Evolutionary conservation across 371 early-diverging fungal species (phyloP), one percentile per base, ranked within the genome.

Genomic region (Cladochytrium tenue): DNA sequence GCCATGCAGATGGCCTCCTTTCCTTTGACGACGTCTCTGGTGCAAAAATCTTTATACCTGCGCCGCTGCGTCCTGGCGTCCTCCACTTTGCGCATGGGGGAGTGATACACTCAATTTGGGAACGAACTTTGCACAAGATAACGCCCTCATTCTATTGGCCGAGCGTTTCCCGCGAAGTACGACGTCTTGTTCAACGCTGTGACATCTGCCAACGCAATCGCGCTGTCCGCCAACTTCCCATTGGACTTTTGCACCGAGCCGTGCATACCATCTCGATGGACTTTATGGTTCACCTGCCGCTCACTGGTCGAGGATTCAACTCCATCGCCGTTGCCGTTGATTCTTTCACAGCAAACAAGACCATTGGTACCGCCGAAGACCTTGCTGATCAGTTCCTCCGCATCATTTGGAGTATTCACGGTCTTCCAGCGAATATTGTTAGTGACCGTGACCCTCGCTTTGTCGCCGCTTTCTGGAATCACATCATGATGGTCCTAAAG

Each of bases 391-490:
- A 26, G 7, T 66, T 66, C 35, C 13, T n/a, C 15, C 5, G 2
- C 7, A 3, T 51, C 25, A 36, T 66, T 30, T 66, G 62, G 52
- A 35, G 32, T 2, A 51, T 60, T 31, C 66, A 66, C 36, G 66
- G 66, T 17, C 50, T 66, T 23, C 66, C 66, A 3, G 5, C 4
- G 10, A 61, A 56, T 57, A 53, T 55, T 50, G 53, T 67, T 43
- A 50, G 53, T 5, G 67, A 67, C 32, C 56, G 56, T n/a, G 60
- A 66, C 66, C 25, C 65, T 36, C 17, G 32, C 7, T 60, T 52
- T 50, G 51, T 35, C 32, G 52, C 64, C 15, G 31, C 20, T 15
- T 81, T 77, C 55, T 78, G 76, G 66, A 32, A 55, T 17, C 25
- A 43, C 0, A 15, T 79, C 4, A 51, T 75, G 13, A 26, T 68